Percentiles rank a stretch among this genome's conserved stretches.
Conservation (phyloP, 2,329 filamentous ascomycete genomes). For the Blastomyces emzantsi region DNA sequence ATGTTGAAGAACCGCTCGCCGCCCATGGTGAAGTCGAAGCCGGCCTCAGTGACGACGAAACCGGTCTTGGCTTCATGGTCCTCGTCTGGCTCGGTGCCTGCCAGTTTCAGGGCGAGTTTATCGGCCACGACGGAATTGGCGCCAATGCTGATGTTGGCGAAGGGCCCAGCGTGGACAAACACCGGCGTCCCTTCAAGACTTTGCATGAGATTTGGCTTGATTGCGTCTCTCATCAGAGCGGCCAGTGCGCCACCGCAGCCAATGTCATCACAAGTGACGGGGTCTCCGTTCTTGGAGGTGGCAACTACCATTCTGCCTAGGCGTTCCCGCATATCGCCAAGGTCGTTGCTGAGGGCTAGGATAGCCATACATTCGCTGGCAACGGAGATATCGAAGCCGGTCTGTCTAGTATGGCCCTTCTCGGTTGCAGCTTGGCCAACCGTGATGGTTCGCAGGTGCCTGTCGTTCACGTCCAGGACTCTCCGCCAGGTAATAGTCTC, state of each 20-base stretch:
- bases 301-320: slow-evolving; percentile 94
- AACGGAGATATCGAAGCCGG: slow-evolving; percentile 95
- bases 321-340: slow-evolving; percentile 83
- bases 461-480: slow-evolving; percentile 94
- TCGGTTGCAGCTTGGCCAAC: slow-evolving; percentile 84
- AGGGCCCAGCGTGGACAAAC: slow-evolving; percentile 94
- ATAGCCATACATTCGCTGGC: slow-evolving; percentile 99
- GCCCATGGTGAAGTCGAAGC: slow-evolving; percentile 99
- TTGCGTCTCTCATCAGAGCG: slow-evolving; percentile 93
- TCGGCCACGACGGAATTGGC: slow-evolving; percentile 93
- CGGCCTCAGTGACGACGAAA: slow-evolving; percentile 92
- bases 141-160: slow-evolving; percentile 97
- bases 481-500: slow-evolving; percentile 96
- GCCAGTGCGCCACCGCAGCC: slow-evolving; percentile 87
- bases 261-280: slow-evolving; percentile 92
- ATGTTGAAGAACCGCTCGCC: slow-evolving; percentile 99
- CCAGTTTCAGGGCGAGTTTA: slow-evolving; percentile 89
- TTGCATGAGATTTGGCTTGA: slow-evolving; percentile 99
- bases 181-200: slow-evolving; percentile 94
- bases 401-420: slow-evolving; percentile 78
- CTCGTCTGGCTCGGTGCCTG: slow-evolving; percentile 88
- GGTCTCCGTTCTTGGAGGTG: slow-evolving; percentile 73
- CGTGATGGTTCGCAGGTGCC: slow-evolving; percentile 81
- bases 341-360: slow-evolving; percentile 78
- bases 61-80: slow-evolving; percentile 72